Base-by-base conservation (phyloP, 352 stramenopile species). In the Aphanomyces euteiches region DNA sequence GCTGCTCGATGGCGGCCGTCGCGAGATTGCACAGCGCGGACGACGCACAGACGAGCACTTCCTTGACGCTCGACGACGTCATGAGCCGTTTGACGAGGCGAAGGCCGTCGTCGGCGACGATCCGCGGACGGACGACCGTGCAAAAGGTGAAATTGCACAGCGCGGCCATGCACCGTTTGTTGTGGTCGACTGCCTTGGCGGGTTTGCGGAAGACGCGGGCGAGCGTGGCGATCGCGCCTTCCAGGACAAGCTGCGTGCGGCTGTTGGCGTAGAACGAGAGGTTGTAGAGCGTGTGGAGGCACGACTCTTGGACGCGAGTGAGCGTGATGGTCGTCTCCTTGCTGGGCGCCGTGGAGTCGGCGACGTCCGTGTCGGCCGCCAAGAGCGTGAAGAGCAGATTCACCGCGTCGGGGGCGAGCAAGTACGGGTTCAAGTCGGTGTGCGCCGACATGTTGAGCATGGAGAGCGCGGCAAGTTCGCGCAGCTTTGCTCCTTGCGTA, bases 131-230 rank as follows among this genome's bases (percentile, higher is more conserved):
- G 8, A 21, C 8, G 8, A 77, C 78, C 10, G 76, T 74, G 34
- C 92, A 85, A 48, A 94, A 94, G 0, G 84, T 89, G 28, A 94
- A 73, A 53, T 94, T 92, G 5, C 84, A 85, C 1, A 92, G 56
- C 21, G 88, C 78, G 3, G 66, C 80, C 1, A 85, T 82, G 56
- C 79, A 89, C 7, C 90, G 84, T 40, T 82, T 84, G 19, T 89
- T 53, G 0, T 84, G 65, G 45, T 94, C 86, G 10, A 91, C 83
- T 54, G 78, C 83, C 61, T 87, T 89, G 4, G 81, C 74, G 0
- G 82, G 78, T 3, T 85, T 81, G 47, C 87, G 80, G 71, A 92
- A 94, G 34, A 92, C 79, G 56, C 77, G 75, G 58, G 80, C 78
- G 5, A 92, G 72, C 34, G 79, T 90, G 48, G 84, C 79, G 40